A percentile compares a stretch with the other conserved stretches of the same genome.
These are phyloP conservation scores for Cercospora sp. DNA, from an alignment of 2,329 filamentous ascomycete species.

Conservation along the genomic window DNA sequence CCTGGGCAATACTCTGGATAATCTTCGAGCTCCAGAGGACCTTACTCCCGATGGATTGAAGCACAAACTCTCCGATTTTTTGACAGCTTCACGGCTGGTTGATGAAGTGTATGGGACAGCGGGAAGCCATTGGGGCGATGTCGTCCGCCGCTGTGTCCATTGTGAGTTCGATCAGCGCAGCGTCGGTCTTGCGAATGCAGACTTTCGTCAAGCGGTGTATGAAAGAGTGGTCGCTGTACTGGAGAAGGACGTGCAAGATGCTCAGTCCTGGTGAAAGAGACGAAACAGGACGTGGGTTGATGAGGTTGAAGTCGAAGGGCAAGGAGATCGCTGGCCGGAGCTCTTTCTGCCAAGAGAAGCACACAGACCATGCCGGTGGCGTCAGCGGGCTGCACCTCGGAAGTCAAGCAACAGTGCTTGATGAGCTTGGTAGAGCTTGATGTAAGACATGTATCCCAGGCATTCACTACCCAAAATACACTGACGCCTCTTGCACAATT, in stretches of 20 bases:
- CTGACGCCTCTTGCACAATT: background rate
- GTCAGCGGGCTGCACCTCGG: background rate
- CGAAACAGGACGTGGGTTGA: background rate
- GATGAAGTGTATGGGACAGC: slow-evolving; percentile 25
- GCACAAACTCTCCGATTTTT: slow-evolving; percentile 24
- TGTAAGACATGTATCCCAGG: background rate
- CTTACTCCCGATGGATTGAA: slow-evolving; percentile 22
- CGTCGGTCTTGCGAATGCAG: slow-evolving; percentile 32
- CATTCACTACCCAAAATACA: background rate
- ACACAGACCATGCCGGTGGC: background rate
- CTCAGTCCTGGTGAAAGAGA: background rate
- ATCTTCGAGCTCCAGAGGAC: slow-evolving; percentile 28
- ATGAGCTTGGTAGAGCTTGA: slow-evolving; percentile 10
- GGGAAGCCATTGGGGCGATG: slow-evolving; percentile 36
- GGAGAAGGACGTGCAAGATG: slow-evolving; percentile 25
- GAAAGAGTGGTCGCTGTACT: slow-evolving; percentile 35
- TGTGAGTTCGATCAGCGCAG: slow-evolving; percentile 37
- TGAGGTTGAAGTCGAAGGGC: background rate
- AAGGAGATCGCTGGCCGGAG: background rate
- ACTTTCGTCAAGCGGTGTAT: slow-evolving; percentile 38
- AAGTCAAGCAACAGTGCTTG: background rate
- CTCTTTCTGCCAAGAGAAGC: background rate
- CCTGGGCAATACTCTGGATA: slow-evolving; percentile 31
- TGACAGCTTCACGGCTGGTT: slow-evolving; percentile 32
- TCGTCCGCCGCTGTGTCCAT: slow-evolving; percentile 37